These are phyloP conservation scores for Apostasia ramifera DNA, from an alignment of 106 monocot genomes.

Conservation along the genomic window DNA sequence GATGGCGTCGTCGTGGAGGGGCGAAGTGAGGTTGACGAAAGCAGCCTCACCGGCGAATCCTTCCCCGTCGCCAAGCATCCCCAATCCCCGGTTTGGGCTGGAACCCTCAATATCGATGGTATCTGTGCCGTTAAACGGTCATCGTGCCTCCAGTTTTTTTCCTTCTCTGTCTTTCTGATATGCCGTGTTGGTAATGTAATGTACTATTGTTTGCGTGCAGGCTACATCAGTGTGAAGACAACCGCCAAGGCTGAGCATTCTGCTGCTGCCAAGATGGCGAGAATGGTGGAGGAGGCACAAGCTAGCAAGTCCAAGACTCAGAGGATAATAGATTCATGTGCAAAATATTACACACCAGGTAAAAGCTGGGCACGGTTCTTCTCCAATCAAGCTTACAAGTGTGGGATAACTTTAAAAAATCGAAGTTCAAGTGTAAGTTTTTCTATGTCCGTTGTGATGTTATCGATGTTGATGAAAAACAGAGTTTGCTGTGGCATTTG, in stretches of 20 bases:
- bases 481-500: no score
- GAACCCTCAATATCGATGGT: slow-evolving; percentile 90
- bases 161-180: not conserved
- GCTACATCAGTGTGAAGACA: slow-evolving; percentile 82
- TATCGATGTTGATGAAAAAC: no score
- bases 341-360: slow-evolving; percentile 96
- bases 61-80: slow-evolving; percentile 78
- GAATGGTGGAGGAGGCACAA: slow-evolving; percentile 95
- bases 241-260: slow-evolving; percentile 90
- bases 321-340: slow-evolving; percentile 73
- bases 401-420: not conserved
- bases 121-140: not conserved
- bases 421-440: not conserved
- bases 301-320: slow-evolving; percentile 76
- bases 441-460: no score
- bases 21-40: slow-evolving; percentile 76
- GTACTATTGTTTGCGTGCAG: slow-evolving; percentile 11
- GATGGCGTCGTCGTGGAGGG: slow-evolving; percentile 86
- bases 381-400: no score
- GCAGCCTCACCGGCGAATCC: slow-evolving; percentile 83
- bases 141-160: not conserved
- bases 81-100: slow-evolving; percentile 81
- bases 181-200: no score
- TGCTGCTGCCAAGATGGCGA: slow-evolving; percentile 85
- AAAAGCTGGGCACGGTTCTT: no score